Evolutionary conservation across 805 yeast genomes (phyloP), one percentile per base, ranked within the genome.

Genomic region (Kuraishia ogatae): DNA sequence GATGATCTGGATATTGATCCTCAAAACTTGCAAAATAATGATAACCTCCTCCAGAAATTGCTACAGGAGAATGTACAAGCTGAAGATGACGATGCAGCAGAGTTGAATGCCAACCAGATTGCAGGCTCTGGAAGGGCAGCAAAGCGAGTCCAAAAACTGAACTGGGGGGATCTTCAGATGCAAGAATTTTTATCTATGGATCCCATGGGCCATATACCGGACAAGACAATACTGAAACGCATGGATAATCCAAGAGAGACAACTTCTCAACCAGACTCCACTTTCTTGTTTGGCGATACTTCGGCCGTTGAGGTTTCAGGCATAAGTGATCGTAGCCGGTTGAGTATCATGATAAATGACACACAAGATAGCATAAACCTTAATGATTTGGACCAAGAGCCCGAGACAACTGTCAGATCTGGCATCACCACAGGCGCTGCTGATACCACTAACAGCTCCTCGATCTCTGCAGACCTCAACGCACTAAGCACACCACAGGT

Each of bases 1-100:
- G 73, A 69, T 50, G 73, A 69, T 50, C 62, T 70, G 2, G 72
- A 68, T 19, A 57, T 68, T 29, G 61, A 62, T 35, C 58, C 63
- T 19, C 54, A 55, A 13, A 53, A 54, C 5, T 58, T 56, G 24
- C 57, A 55, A 50, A 53, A 55, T 51, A 56, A 59, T 11, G 59
- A 58, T 5, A 66, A 67, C 52, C 52, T 66, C 8, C 56, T 66
- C 2, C 66, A 66, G 21, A 66, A 64, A 54, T 66, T 66, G 28
- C 24, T 39, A 50, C 55, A 65, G 20, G 59, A 66, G 7, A 58
- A 61, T 1, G 55, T 58, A 2, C 70, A 67, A 24, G 71, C 66
- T 7, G 53, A 57, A 11, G 71, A 68, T 2, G 61, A 57, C 46
- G 68, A 65, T 50, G 53, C 62, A 5, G 61, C 57, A 29, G 55